These are phyloP conservation scores for Colletotrichum nymphaeae DNA, from an alignment of 2,329 filamentous ascomycete genomes.

Conservation along the genomic window DNA sequence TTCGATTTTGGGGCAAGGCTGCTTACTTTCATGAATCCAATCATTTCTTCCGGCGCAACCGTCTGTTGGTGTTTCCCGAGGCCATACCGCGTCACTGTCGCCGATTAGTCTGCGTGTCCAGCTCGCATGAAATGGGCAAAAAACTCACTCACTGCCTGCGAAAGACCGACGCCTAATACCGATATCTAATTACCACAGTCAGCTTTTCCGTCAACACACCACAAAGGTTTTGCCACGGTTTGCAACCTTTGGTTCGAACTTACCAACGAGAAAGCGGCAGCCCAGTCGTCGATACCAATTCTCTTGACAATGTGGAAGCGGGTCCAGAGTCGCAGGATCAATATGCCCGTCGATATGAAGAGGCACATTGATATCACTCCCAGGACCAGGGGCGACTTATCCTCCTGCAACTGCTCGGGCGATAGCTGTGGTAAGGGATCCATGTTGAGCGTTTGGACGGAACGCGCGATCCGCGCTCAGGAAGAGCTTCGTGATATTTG, in stretches of 20 bases:
- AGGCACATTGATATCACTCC: constrained; percentile 38
- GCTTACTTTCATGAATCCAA: constrained; percentile 30
- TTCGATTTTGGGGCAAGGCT: neutral
- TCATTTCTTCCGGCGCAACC: neutral
- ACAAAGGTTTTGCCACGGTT: neutral
- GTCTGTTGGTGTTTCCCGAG: constrained; percentile 36
- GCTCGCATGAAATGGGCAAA: no score
- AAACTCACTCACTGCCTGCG: constrained; percentile 16
- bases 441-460: neutral
- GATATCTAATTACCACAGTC: neutral
- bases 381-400: constrained; percentile 34
- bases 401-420: constrained; percentile 21
- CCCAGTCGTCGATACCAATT: constrained; percentile 41
- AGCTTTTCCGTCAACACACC: neutral
- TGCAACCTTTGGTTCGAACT: constrained; percentile 6
- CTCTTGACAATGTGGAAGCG: constrained; percentile 40
- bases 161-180: constrained; percentile 15
- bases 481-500: neutral
- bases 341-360: constrained; percentile 32
- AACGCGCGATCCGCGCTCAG: neutral
- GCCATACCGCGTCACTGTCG: constrained; percentile 33
- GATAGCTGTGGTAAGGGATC: constrained; percentile 16
- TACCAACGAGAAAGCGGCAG: constrained; percentile 41
- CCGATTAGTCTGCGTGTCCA: neutral
- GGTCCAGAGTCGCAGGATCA: constrained; percentile 41